These are phyloP conservation scores for Solanum neorickii DNA, from an alignment of 257 asterid genomes.

Conservation along the genomic window DNA sequence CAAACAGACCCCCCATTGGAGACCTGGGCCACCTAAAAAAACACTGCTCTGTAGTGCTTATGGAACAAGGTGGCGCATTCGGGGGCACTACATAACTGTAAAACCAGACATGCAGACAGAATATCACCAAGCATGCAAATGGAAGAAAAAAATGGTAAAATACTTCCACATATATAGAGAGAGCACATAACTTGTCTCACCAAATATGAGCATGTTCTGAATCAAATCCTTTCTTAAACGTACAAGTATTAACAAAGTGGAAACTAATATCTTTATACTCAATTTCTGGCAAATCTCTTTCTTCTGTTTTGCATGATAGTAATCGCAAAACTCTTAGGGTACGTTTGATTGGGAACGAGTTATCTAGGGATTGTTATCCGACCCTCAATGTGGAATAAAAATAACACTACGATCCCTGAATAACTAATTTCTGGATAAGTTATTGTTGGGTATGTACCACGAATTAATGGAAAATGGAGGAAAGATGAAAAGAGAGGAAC, in stretches of 20 bases:
- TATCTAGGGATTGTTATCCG: not conserved
- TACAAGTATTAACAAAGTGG: not conserved
- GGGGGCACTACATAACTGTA: not conserved
- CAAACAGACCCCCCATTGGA: slow-evolving; percentile 13
- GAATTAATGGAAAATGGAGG: too few species aligned
- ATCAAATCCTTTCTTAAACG: not conserved
- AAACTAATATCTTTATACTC: not conserved
- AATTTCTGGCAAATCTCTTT: not conserved
- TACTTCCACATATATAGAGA: not conserved
- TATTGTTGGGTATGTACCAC: too few species aligned
- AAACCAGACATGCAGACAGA: not conserved
- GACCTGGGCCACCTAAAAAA: slow-evolving; percentile 13
- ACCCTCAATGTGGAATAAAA: not conserved
- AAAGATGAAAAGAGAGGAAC: too few species aligned
- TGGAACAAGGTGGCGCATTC: slow-evolving; percentile 11
- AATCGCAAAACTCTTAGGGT: not conserved
- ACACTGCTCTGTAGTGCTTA: slow-evolving; percentile 21
- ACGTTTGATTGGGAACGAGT: not conserved
- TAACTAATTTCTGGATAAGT: not conserved
- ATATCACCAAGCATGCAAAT: not conserved
- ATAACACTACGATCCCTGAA: not conserved
- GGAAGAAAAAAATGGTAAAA: not conserved
- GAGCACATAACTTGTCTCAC: not conserved
- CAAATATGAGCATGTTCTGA: not conserved
- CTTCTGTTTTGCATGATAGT: not conserved